Base-by-base conservation (phyloP, 2,329 filamentous ascomycete genomes). In the Mycogone perniciosa region DNA sequence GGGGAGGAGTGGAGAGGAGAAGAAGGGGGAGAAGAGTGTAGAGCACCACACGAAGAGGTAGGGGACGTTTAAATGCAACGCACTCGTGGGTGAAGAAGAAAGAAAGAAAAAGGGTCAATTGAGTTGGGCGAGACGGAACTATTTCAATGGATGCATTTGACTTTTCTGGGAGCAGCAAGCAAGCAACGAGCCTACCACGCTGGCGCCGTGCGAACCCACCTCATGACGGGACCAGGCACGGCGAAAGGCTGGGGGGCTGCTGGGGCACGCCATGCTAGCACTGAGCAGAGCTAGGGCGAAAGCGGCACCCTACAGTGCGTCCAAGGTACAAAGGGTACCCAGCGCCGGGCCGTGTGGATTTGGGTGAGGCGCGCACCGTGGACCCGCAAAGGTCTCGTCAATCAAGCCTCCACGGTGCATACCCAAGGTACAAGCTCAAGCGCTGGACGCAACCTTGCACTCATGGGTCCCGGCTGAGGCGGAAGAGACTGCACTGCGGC, bases 71-170 rank as follows among this genome's bases (percentile, higher is more conserved):
- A 66, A 65, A 67, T 65, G 63, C 62, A 66, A 70, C 70, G 64
- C 74, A 74, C 75, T 73, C 74, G 73, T 74, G 73, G 74, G 74
- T 76, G 69, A 69, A 61, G 67, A 62, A 64, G 64, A 64, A 59
- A 61, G 66, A 65, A 64, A 64, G 62, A 63, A 61, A 62, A 60
- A 59, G 52, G 57, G 41, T 42, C 33, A 40, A 27, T 31, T 34
- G 43, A 52, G 52, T 50, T 46, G 56, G 59, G 68, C 67, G 57
- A 65, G 66, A 63, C 63, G 64, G 60, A 62, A 64, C 59, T 70
- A 67, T 71, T 70, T 71, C 65, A 67, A 70, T 69, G 62, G 57
- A 51, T 39, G 49, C 37, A 46, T 29, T 44, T 52, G 49, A 48
- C 51, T 38, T 53, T 51, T 45, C 50, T 20, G 20, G 20, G 20